Base-by-base conservation (phyloP, 2,329 filamentous ascomycete species). In the Hypoxylon sp. region DNA sequence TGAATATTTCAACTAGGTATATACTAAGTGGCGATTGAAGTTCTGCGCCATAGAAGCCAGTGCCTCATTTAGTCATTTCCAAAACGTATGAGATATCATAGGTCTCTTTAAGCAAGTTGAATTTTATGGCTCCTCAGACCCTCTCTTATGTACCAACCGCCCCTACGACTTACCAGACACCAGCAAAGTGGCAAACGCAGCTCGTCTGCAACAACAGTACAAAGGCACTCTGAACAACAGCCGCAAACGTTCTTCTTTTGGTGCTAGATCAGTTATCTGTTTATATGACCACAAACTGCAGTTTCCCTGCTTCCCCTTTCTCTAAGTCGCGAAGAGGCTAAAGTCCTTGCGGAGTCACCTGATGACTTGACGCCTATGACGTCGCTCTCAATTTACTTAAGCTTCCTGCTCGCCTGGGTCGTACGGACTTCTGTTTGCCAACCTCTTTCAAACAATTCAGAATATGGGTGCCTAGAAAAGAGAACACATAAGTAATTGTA, bases 301-400 rank as follows among this genome's bases (percentile, higher is more conserved):
- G n/a, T 42, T 24, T 29, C 42, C 47, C 35, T 17, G 29, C 17
- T 61, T 51, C 24, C 46, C n/a, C 48, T 47, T 46, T 37, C 44
- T 46, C n/a, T 19, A 24, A n/a, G 3, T 42, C 53, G 7, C 42
- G 31, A 56, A 61, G 13, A 64, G 59, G 62, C 52, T 66, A 58
- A 66, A 62, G 50, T 57, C 47, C 39, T 48, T 32, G 32, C 51
- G 8, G 51, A 63, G 68, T 71, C 68, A 71, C 65, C 68, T 71
- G 68, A 71, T 56, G 35, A 56, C 55, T 35, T 35, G 11, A 53
- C 15, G 39, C 59, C 62, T 65, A 71, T 71, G 68, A 71, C 68
- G 68, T 71, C 62, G 65, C 47, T 58, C 59, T 59, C 31, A 44
- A 65, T 47, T 50, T 55, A 50, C 39, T 21, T 62, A 47, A 17